Base-by-base conservation (phyloP, 176 grass and related monocot genomes). In the Phragmites australis region DNA sequence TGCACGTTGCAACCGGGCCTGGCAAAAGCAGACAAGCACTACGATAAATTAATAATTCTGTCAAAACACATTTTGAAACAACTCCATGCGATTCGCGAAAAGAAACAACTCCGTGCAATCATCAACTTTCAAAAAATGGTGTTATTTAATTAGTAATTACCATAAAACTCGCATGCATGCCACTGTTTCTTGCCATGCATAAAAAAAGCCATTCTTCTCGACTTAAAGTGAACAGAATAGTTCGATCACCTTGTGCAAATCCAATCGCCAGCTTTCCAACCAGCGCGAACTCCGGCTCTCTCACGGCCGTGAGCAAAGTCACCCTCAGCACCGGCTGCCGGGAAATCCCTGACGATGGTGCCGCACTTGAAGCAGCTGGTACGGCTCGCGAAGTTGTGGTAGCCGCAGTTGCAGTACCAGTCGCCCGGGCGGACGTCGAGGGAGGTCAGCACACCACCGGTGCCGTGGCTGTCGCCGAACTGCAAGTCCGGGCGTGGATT, bases 351-450 rank as follows among this genome's bases (percentile, higher is more conserved):
- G 43, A 92, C 87, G 0, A 88, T 45, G 16, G 92, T 80, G 17
- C 88, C 82, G 31, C 96, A 95, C 58, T 91, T 95, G 66, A 95
- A 90, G 85, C 96, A 99, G 88, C 74, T 93, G 23, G 88, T 57
- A 23, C 96, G 96, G 86, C 90, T 95, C 23, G 96, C 92, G 49
- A 93, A 99, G 90, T 99, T 99, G 79, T 95, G 96, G 81, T 90
- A 89, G 22, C 96, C 90, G 83, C 96, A 99, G 50, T 76, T 78
- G 78, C 96, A 99, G 83, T 99, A 99, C 96, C 96, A 99, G 79
- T 99, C 96, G 9, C 96, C 96, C 1, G 90, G 90, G 17, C 89
- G 83, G 72, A 94, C 65, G 76, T 88, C 83, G 9, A 87, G 70
- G 75, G 89, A 84, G 80, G 84, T 87, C 34, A 86, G 69, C 39